A percentile compares a stretch with the other conserved stretches of the same genome.
Conservation (phyloP, 164 flowering plant species). For the Vitis rotundifolia region DNA sequence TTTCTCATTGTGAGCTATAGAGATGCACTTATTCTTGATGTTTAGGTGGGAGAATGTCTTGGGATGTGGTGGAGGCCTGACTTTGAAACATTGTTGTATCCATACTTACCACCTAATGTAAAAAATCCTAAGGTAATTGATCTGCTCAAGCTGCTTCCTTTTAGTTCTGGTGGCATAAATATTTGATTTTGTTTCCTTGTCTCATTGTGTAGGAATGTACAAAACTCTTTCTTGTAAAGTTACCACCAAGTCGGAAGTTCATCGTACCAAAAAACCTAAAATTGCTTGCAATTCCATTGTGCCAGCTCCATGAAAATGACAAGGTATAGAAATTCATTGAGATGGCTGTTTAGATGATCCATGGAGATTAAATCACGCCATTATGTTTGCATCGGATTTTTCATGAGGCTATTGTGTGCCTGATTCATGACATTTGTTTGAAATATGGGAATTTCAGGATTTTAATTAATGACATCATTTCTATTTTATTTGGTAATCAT, state of each 20-base stretch:
- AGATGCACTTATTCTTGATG: constrained; percentile 8
- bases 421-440: no score
- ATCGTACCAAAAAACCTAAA: constrained; percentile 61
- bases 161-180: background rate
- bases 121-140: constrained; percentile 55
- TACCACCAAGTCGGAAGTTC: constrained; percentile 52
- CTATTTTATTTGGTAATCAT: no score
- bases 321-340: constrained; percentile 42
- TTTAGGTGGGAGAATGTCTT: constrained; percentile 77
- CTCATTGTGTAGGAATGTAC: constrained; percentile 60
- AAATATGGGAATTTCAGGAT: no score
- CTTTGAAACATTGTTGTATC: constrained; percentile 61
- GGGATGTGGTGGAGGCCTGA: constrained; percentile 89
- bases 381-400: background rate
- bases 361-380: background rate
- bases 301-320: constrained; percentile 56
- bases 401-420: background rate
- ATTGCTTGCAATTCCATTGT: constrained; percentile 73
- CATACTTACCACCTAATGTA: constrained; percentile 55
- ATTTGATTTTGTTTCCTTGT: background rate
- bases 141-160: background rate
- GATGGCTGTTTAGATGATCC: background rate
- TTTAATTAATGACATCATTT: no score
- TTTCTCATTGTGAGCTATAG: background rate
- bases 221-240: constrained; percentile 71